Conservation (phyloP, 1,139 yeast species). For the Geotrichum macrosporum region DNA sequence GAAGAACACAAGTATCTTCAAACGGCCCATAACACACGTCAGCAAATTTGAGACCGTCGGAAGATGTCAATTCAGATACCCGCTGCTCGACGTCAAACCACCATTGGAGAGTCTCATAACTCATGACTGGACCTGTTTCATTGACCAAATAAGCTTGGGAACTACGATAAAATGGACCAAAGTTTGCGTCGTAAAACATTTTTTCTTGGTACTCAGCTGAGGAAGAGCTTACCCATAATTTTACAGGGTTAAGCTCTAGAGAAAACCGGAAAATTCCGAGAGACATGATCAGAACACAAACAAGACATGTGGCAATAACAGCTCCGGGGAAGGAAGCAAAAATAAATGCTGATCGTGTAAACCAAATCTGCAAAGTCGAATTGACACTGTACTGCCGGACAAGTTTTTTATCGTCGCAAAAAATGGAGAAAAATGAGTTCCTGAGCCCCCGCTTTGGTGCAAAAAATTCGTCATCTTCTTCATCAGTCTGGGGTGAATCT, state of each 20-base stretch:
- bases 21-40: slow-evolving; percentile 81
- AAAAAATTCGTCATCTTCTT: slow-evolving; percentile 23
- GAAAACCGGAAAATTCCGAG: slow-evolving; percentile 51
- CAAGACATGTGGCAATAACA: slow-evolving; percentile 47
- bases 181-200: slow-evolving; percentile 65
- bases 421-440: slow-evolving; percentile 10
- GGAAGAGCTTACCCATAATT: slow-evolving; percentile 81
- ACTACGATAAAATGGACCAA: slow-evolving; percentile 89
- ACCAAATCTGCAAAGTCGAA: slow-evolving; percentile 42
- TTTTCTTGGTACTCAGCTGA: slow-evolving; percentile 72
- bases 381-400: slow-evolving; percentile 44
- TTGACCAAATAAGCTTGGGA: slow-evolving; percentile 79
- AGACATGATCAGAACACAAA: slow-evolving; percentile 47
- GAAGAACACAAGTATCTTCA: slow-evolving; percentile 72
- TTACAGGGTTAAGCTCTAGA: slow-evolving; percentile 74
- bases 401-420: slow-evolving; percentile 24
- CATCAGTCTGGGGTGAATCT: slow-evolving; percentile 29
- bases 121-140: slow-evolving; percentile 57
- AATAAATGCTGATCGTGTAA: slow-evolving; percentile 49
- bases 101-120: slow-evolving; percentile 73
- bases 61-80: slow-evolving; percentile 38
- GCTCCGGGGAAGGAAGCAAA: slow-evolving; percentile 48
- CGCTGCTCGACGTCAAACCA: slow-evolving; percentile 75
- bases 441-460: slow-evolving; percentile 9
- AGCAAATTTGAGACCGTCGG: slow-evolving; percentile 42